phyloP scores from a whole-genome alignment of 1,139 yeast genomes.

The Magnusiomyces clavatus region DNA sequence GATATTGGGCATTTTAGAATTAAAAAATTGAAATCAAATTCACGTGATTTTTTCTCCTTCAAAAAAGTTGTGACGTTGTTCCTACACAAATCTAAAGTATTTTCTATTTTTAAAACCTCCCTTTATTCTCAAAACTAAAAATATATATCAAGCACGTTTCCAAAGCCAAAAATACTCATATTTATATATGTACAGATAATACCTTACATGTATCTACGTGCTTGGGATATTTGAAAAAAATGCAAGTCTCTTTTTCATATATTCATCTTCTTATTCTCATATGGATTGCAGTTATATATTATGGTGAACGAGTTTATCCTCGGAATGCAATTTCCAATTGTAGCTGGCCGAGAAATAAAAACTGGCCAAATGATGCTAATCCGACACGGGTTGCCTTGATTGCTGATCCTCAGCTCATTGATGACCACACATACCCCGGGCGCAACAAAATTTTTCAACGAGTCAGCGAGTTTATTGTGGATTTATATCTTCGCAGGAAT shows the following conservation, averaged over 20 bases:
- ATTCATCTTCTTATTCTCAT: slow-evolving; percentile 22
- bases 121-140: not conserved
- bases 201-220: not conserved
- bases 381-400: slow-evolving; percentile 63
- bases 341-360: slow-evolving; percentile 59
- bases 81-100: not conserved
- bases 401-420: slow-evolving; percentile 93
- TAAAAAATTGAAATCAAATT: too few relatives aligned
- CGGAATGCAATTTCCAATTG: slow-evolving; percentile 44
- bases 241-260: slow-evolving; percentile 6
- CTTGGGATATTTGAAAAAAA: not conserved
- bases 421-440: slow-evolving; percentile 53
- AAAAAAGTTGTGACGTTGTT: too few relatives aligned
- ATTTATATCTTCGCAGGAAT: slow-evolving; percentile 72
- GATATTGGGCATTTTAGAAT: too few relatives aligned
- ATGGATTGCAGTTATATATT: slow-evolving; percentile 49
- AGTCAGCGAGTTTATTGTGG: slow-evolving; percentile 42
- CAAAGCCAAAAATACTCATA: not conserved
- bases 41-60: too few relatives aligned
- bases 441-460: slow-evolving; percentile 28
- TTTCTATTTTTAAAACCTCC: not conserved
- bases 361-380: slow-evolving; percentile 32
- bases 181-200: not conserved
- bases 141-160: not conserved
- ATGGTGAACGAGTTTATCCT: slow-evolving; percentile 56